Evolutionary conservation across 257 asterid genomes (phyloP).

Genomic region (Lantana camara): DNA sequence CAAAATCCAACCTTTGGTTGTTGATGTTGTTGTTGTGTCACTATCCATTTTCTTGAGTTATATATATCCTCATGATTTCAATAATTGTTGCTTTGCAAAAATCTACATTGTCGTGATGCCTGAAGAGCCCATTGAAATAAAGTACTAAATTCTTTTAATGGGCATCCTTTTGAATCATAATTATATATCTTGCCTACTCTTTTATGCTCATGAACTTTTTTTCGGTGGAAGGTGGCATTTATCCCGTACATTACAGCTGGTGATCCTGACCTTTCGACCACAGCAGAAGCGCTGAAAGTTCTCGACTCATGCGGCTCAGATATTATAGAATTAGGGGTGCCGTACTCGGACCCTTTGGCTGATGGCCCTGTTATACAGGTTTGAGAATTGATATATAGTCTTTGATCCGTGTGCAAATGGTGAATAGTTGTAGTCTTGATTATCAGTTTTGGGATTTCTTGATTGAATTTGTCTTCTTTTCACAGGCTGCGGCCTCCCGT

Average conservation of each 20-base stretch:
- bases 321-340: conserved; percentile 78
- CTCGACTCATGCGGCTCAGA: conserved; percentile 72
- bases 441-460: background rate
- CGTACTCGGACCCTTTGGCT: conserved; percentile 85
- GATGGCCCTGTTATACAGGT: conserved; percentile 95
- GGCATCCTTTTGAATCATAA: background rate
- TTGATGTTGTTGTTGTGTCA: too few species aligned
- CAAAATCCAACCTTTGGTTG: too few species aligned
- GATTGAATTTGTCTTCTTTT: conserved; percentile 3
- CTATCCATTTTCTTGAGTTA: too few species aligned
- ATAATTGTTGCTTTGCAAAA: background rate
- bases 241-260: conserved; percentile 82
- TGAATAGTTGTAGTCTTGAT: background rate
- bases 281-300: conserved; percentile 73
- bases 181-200: background rate
- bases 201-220: conserved; percentile 10
- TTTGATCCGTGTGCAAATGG: too few species aligned
- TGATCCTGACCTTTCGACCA: conserved; percentile 75
- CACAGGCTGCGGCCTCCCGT: conserved; percentile 74
- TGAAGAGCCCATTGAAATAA: background rate
- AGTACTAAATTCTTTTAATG: background rate
- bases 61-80: too few species aligned
- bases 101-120: background rate
- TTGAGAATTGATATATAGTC: background rate
- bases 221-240: conserved; percentile 62